Evolutionary conservation across 495 filamentous ascomycete species (phyloP).

Genomic region (Neurospora pannonica): DNA sequence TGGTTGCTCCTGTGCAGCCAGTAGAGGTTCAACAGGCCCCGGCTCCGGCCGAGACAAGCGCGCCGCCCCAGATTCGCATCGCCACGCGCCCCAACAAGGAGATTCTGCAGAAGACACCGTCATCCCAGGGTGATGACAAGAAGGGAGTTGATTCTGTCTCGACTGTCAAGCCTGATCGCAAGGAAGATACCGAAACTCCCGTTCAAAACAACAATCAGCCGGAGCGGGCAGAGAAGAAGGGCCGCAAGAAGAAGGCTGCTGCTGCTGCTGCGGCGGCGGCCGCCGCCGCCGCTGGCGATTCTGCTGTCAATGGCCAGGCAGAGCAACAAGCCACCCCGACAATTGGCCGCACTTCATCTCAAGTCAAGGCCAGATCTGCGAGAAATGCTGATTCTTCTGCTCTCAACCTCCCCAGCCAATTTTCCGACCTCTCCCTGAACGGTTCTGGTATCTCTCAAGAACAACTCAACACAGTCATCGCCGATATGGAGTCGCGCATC

Average conservation of each 20-base stretch:
- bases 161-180: constrained; percentile 29
- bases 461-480: constrained; percentile 32
- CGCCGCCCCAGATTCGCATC: constrained; percentile 26
- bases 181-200: constrained; percentile 31
- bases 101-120: constrained; percentile 20
- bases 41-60: constrained; percentile 1
- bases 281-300: constrained; percentile 22
- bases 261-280: constrained; percentile 23
- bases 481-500: constrained; percentile 37
- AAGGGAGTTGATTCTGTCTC: constrained; percentile 15
- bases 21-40: constrained; percentile 19
- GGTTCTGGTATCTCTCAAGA: constrained; percentile 27
- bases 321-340: constrained; percentile 6
- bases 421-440: constrained; percentile 7
- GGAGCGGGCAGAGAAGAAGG: constrained; percentile 38
- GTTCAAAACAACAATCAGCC: constrained; percentile 17
- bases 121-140: constrained; percentile 21
- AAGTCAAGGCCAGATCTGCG: constrained; percentile 21
- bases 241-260: constrained; percentile 37
- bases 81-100: constrained; percentile 33
- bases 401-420: constrained; percentile 4
- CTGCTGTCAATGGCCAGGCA: constrained; percentile 6
- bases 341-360: constrained; percentile 10
- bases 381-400: constrained; percentile 14
- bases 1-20: constrained; percentile 28